Evolutionary conservation across 257 asterid species (phyloP), one percentile per base, ranked within the genome.

Genomic region (Nicotiana tomentosiformis): DNA sequence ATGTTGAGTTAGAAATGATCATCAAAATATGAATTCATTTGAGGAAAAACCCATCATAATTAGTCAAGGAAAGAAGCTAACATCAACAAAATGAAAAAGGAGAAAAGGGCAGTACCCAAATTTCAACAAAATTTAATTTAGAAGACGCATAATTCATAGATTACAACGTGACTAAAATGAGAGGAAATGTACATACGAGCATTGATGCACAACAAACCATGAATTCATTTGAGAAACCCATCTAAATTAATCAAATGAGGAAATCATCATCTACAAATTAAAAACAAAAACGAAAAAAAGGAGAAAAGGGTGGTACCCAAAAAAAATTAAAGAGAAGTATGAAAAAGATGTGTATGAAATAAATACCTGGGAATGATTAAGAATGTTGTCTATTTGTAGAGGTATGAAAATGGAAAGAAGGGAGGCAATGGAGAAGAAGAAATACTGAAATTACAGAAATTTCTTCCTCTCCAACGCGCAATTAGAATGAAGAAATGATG

Each of bases 401-500:
- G 32, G 53, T 61, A 29, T 78, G 60, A 35, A 61, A 26, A 10
- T 57, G 51, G 37, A 15, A 33, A 65, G 39, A 33, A 11, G 9
- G 33, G 9, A 67, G 69, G 60, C 18, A 77, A 30, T 7, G 67
- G 77, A 83, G 82, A 79, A 43, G 80, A 77, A 80, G 68, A 84
- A 77, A 77, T 43, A 37, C 4, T n/a, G 61, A 82, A 68, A 55
- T 17, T 3, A 32, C 64, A 30, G 65, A 80, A 80, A 81, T 65
- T 80, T 84, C 83, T 86, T 85, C 86, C 35, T 62, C 86, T 84
- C 82, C 56, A 14, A 65, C 51, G 20, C 0, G 10, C 10, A 66
- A 30, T 18, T 15, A 56, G 35, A 26, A 35, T 8, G 77, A 79
- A 14, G 33, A 83, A 83, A 82, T 2, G 9, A 35, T 18, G 35